Evolutionary conservation across 2,329 filamentous ascomycete species (phyloP), one percentile per base, ranked within the genome.

Genomic region (Penicillium occitanis): DNA sequence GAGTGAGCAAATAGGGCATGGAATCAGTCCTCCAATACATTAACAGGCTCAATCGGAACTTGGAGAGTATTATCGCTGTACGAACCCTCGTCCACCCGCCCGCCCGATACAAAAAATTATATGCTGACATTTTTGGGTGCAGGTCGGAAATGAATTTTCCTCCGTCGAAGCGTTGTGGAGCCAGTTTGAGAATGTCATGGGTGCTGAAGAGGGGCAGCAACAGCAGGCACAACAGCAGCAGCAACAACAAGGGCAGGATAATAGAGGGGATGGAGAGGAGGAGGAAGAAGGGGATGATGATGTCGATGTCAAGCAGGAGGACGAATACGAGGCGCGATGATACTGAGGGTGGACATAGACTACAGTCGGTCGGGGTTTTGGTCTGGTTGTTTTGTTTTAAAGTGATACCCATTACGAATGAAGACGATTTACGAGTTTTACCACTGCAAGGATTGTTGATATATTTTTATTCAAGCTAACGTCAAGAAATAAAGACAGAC

Each of bases 111-210:
- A 17, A n/a, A 13, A 25, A 25, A 25, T 25, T 25, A 25, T 25
- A 25, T 25, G 25, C 44, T 4, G 14, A 30, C n/a, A n/a, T n/a
- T n/a, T n/a, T 13, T 11, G 8, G 30, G 5, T 3, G 10, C 44
- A 92, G 89, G 89, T 99, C 62, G 95, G 95, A 44, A 97, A 97
- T 79, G 95, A 99, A 75, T 97, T 99, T 80, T 90, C 91, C n/a
- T 93, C 92, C 3, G 95, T 99, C 51, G 95, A 99, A 78, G 93
- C 92, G 35, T 85, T 99, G 17, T 99, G 95, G 95, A 96, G 91
- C 46, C 92, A 96, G 74, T 98, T 99, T 75, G 95, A 99, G 81
- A 91, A 90, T 71, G 93, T 98, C 72, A 98, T 97, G 93, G 91
- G 87, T 48, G 19, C 90, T 63, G 72, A 76, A 33, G 73, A 73